Base-by-base conservation (phyloP, 2,329 filamentous ascomycete species). In the Aspergillus sp. region DNA sequence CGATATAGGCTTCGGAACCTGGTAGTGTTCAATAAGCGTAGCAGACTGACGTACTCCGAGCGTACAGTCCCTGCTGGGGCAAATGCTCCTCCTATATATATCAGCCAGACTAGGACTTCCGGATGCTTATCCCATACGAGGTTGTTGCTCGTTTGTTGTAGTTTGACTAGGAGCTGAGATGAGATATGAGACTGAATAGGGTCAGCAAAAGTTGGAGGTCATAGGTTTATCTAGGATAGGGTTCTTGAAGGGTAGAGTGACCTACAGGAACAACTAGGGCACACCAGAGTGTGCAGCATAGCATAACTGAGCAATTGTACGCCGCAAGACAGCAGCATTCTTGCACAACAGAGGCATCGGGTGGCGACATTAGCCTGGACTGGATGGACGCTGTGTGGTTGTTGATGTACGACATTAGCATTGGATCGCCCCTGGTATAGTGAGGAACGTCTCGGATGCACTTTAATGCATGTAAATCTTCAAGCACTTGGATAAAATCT, bases 231-330 rank as follows among this genome's bases (percentile, higher is more conserved):
- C 5, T 19, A 20, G 11, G 39, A 7, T 19, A n/a, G 15, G 8
- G 15, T 4, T 30, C 27, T 30, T 30, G 27, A 12, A 11, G 9
- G 27, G 8, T 30, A 30, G 27, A 11, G 27, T 9, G 15, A 22
- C 52, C 5, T 40, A 54, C 52, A 11, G 53, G 53, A 45, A 56
- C 41, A 3, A 56, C 53, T 46, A 56, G 30, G 4, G 33, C 53
- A 50, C 53, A 42, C 53, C 53, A 56, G 1, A 56, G 33, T 39
- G 42, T 49, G 22, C 53, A 56, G n/a, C 53, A 56, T 12, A 56
- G 45, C 45, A 41, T 56, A 9, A 50, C 47, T 3, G 53, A 50
- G 13, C 53, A 56, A 5, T 50, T 7, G 46, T 45, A 56, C 9
- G 53, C 53, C 46, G 45, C 53, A 11, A 56, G 53, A 15, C 45